Base-by-base conservation (phyloP, 2,329 filamentous ascomycete species). In the Aureobasidium zeae region DNA sequence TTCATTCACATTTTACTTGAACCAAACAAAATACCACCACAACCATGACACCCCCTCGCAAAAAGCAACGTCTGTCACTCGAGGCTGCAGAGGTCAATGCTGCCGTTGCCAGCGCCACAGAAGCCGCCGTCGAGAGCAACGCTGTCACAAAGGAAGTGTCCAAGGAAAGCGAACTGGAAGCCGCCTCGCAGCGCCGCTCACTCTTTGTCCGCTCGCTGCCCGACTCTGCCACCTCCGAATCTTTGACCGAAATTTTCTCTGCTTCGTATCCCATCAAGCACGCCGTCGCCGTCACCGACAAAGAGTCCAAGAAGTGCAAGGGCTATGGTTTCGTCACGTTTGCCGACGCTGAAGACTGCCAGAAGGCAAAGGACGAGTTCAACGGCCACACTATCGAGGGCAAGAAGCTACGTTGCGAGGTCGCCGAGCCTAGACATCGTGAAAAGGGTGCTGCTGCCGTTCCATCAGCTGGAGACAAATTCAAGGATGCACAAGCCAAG, bases 241-340 rank as follows among this genome's bases (percentile, higher is more conserved):
- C 74, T 42, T 72, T 98, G 50, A 85, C 87, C 47, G 81, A 86
- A 47, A 82, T 88, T 63, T 98, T 98, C 66, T 96, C 91, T 5
- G 79, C 95, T 61, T 83, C 87, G 48, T 96, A 86, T 56, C 88
- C 93, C 6, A 77, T 98, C 60, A 96, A 95, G 64, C 89, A 96
- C 64, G 89, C 91, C 41, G 85, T 83, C n/a, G 87, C 94, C 4
- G 87, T 98, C 28, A 68, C 82, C 45, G 89, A 98, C 60, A 79
- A 83, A 12, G 72, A 79, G 51, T 94, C 88, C 2, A 94, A 94
- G 58, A 70, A 80, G 53, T 95, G 86, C 11, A 83, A 86, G 59
- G 89, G 91, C 13, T 98, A 87, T 63, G 91, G 91, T 42, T 98
- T 98, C 64, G 89, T 98, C 46, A 96, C 91, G 2, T 91, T 98